These are phyloP conservation scores for Suillus ampliporus DNA, from an alignment of 768 basidiomycete species.

Conservation along the genomic window DNA sequence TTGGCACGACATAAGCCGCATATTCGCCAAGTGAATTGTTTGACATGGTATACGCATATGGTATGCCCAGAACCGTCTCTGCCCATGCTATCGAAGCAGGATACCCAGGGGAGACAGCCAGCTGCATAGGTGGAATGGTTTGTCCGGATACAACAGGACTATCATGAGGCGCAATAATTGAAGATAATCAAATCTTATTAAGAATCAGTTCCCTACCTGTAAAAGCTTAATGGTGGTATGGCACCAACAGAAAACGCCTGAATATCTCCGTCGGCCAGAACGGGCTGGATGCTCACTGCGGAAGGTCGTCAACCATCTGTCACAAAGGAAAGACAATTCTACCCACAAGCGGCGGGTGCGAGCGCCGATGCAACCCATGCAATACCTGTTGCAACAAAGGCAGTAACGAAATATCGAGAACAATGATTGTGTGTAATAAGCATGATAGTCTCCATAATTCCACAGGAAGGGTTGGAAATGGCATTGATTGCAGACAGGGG, in stretches of 20 bases:
- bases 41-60: slow-evolving; percentile 1
- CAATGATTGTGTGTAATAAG: slow-evolving; percentile 10
- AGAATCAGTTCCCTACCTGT: not conserved
- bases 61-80: slow-evolving; percentile 3
- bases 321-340: not conserved
- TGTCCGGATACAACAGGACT: not conserved
- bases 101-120: not conserved
- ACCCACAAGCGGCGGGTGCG: slow-evolving; percentile 17
- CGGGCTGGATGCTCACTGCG: slow-evolving; percentile 4
- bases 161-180: not conserved
- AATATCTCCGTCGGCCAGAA: slow-evolving; percentile 11
- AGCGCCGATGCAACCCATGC: slow-evolving; percentile 10
- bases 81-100: slow-evolving; percentile 12
- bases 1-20: slow-evolving; percentile 6
- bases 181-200: not conserved
- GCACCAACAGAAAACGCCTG: slow-evolving; percentile 9
- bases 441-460: not conserved
- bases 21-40: slow-evolving; percentile 5
- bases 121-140: not conserved
- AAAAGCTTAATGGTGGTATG: slow-evolving; percentile 3
- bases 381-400: slow-evolving; percentile 12
- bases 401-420: slow-evolving; percentile 13
- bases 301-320: not conserved
- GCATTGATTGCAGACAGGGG: slow-evolving; percentile 11
- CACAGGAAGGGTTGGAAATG: slow-evolving; percentile 14